Evolutionary conservation across 2,329 filamentous ascomycete genomes (phyloP), one percentile per base, ranked within the genome.

Genomic region (Tothia fuscella): DNA sequence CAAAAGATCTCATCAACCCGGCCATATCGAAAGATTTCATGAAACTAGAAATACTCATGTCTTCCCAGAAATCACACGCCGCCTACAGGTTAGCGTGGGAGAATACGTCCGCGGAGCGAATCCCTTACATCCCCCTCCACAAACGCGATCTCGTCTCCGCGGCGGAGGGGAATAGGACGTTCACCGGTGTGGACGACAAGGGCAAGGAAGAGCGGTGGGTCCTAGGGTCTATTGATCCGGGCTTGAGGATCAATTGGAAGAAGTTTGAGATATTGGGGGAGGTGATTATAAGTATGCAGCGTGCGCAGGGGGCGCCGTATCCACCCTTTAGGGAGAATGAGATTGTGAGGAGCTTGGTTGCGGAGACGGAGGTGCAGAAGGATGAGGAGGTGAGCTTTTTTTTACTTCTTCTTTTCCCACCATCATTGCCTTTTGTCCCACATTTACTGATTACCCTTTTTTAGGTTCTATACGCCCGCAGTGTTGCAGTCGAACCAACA

Each of bases 11-110:
- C 13, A 76, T 96, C 3, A 72, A 82, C 2, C 62, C 72, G 5
- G 72, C 80, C 2, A 72, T 79, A 0, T 80, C 82, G 51, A 93
- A 88, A 59, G 79, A 87, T 47, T 96, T 93, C 56, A 81, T 89
- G 57, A 78, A 87, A 47, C 69, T 96, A 21, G 83, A 87, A 37
- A 82, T 95, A 47, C 70, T 98, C 45, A 96, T 98, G 91, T 78
- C 85, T 25, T 85, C 85, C 4, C 82, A 89, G 51, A 91, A 91
- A 63, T 89, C 84, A 48, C 83, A 95, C 58, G 93, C 88, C 49
- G 85, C 89, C 6, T 98, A 98, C 61, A 82, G 91, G n/a, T 66
- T 96, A 22, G 91, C 91, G 0, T 96, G 91, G 88, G 88, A 95
- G 52, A 98, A 96, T 56, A 93, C 86, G 14, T 82, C 86, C 2